Percentiles rank a stretch among this genome's conserved stretches.
These are phyloP conservation scores for Hyaloscypha hepaticicola DNA, from an alignment of 495 filamentous ascomycete species.

Conservation along the genomic window DNA sequence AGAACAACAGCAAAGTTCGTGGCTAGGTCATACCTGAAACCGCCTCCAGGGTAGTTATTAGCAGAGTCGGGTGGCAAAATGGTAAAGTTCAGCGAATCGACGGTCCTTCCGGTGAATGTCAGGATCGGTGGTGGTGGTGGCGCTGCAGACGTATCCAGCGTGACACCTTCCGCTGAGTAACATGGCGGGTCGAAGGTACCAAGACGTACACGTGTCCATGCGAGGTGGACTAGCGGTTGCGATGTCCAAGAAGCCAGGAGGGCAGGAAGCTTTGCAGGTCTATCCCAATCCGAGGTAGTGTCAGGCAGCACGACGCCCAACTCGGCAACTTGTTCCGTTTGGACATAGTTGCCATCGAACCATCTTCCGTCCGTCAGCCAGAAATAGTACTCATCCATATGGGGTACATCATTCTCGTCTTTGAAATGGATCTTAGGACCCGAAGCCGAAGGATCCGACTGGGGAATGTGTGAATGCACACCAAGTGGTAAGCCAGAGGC, in stretches of 20 bases:
- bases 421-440: too few relatives aligned
- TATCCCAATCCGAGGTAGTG: background rate
- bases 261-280: background rate
- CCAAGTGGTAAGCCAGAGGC: too few relatives aligned
- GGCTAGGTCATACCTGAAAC: constrained; percentile 5
- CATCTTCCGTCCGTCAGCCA: background rate
- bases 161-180: constrained; percentile 3
- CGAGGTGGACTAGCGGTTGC: constrained; percentile 1
- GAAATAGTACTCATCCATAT: constrained; percentile 8
- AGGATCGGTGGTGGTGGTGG: background rate
- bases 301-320: background rate
- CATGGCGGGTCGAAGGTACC: background rate
- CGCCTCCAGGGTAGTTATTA: too few relatives aligned
- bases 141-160: background rate
- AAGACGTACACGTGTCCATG: constrained; percentile 1
- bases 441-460: too few relatives aligned
- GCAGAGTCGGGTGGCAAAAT: too few relatives aligned
- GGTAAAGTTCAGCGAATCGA: constrained; percentile 5
- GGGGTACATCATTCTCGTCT: background rate
- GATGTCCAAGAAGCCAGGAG: background rate
- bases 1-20: constrained; percentile 5
- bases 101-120: constrained; percentile 1
- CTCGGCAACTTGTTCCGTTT: too few relatives aligned
- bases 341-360: constrained; percentile 1
- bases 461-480: too few relatives aligned